These are phyloP conservation scores for Serendipita indica DNA, from an alignment of 768 basidiomycete genomes.

Conservation along the genomic window DNA sequence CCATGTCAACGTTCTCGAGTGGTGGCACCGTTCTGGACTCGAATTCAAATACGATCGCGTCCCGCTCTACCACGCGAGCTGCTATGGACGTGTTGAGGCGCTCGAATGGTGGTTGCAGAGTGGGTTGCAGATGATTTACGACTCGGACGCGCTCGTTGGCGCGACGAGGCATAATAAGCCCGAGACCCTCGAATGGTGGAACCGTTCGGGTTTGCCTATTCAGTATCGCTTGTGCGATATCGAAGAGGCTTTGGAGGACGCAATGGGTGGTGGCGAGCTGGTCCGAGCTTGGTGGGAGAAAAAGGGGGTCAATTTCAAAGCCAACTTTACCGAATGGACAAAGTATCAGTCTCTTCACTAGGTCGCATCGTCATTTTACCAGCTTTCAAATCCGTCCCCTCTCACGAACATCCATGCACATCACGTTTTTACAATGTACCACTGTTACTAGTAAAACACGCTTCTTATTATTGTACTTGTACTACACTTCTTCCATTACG, in stretches of 20 bases:
- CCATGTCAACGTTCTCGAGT: conserved; percentile 59
- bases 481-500: neutral
- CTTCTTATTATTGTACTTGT: neutral
- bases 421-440: neutral
- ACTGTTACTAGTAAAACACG: neutral
- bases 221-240: conserved; percentile 86
- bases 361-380: conserved; percentile 27
- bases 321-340: conserved; percentile 80
- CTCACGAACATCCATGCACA: neutral
- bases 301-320: conserved; percentile 70
- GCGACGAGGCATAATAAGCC: conserved; percentile 72
- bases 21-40: conserved; percentile 70
- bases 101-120: conserved; percentile 64
- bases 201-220: conserved; percentile 57
- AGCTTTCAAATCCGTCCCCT: too few relatives aligned
- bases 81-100: conserved; percentile 64
- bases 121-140: conserved; percentile 62
- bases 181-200: conserved; percentile 82
- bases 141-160: conserved; percentile 62
- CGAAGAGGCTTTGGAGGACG: conserved; percentile 81
- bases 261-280: conserved; percentile 61
- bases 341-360: conserved; percentile 66
- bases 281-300: conserved; percentile 68
- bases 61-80: conserved; percentile 64
- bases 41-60: conserved; percentile 67